A percentile compares a stretch with the other conserved stretches of the same genome.
Conservation (phyloP, 306 rosid genomes). For the Parietaria judaica region DNA sequence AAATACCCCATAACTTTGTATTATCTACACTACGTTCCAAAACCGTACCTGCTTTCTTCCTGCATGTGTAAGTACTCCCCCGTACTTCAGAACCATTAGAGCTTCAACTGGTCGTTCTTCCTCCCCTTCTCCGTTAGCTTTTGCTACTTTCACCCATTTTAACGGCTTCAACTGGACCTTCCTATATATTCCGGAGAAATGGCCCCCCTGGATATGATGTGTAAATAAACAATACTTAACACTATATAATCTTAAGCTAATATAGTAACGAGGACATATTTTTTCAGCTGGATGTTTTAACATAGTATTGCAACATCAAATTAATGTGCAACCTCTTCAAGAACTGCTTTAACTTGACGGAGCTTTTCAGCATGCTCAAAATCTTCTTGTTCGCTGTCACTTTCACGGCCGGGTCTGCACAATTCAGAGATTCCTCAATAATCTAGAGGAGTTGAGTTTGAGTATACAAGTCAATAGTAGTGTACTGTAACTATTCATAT, state of each 20-base stretch:
- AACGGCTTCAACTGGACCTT: constrained; percentile 96
- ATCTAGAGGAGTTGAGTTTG: constrained; percentile 17
- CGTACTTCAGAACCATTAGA: constrained; percentile 94
- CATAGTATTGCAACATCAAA: neutral
- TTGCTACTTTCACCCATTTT: constrained; percentile 75
- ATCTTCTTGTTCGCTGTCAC: constrained; percentile 95
- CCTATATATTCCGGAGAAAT: constrained; percentile 94
- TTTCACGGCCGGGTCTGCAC: constrained; percentile 71
- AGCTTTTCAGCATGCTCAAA: constrained; percentile 96
- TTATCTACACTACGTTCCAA: neutral
- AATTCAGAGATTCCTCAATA: constrained; percentile 20
- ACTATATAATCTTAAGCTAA: constrained; percentile 12
- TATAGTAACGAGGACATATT: neutral
- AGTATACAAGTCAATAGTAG: constrained; percentile 9
- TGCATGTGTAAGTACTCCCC: constrained; percentile 98
- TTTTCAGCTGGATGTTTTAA: neutral
- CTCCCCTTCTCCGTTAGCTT: constrained; percentile 65
- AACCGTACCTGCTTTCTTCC: constrained; percentile 89
- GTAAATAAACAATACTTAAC: constrained; percentile 22
- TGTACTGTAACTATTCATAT: neutral
- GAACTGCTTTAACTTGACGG: constrained; percentile 98
- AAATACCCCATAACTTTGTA: no score
- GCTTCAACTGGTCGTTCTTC: constrained; percentile 97
- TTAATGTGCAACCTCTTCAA: constrained; percentile 70
- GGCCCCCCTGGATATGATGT: constrained; percentile 63